Evolutionary conservation across 768 basidiomycete species (phyloP), one percentile per base, ranked within the genome.

Genomic region (Tubosaeta sp.): DNA sequence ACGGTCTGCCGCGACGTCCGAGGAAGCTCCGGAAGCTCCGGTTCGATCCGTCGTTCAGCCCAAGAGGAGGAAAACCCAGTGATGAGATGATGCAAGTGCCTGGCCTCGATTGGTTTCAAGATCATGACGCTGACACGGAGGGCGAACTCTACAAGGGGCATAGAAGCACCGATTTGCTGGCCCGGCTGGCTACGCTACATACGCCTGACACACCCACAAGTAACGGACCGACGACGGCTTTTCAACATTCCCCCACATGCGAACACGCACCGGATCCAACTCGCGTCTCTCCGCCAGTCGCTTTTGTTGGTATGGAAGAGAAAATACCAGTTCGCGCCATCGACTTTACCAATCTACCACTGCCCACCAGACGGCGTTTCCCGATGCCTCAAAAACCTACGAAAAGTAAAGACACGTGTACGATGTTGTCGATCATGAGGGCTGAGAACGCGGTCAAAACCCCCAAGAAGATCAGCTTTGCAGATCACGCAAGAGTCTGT

Each of bases 1-100:
- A 64, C 14, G 66, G 68, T 4, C 31, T 68, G 21, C 68, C 68
- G 30, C 58, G 57, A 18, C 64, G 66, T 13, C 66, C 66, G 13
- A 63, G 41, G 49, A 68, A 68, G 42, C 58, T 39, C 31, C 62
- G 57, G 19, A 68, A 52, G 44, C 60, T 69, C 35, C 59, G 62
- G 12, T 66, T 60, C 29, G 49, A 59, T 29, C 63, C 55, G 3
- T 64, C 61, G 4, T 56, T 61, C 25, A 60, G 60, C 27, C 64
- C 65, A 6, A 39, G 39, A 2, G 18, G 48, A 2, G 48, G 46
- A 46, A 43, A n/a, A 46, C 29, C 43, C 24, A 22, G 34, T 9
- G 32, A 29, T 14, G 46, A 40, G 21, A 31, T 13, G 12, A 44
- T 30, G 16, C 44, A 7, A 18, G 25, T 14, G 22, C 12, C 16